phyloP scores from a whole-genome alignment of 1,139 yeast genomes.

The Candida mesenterica region DNA sequence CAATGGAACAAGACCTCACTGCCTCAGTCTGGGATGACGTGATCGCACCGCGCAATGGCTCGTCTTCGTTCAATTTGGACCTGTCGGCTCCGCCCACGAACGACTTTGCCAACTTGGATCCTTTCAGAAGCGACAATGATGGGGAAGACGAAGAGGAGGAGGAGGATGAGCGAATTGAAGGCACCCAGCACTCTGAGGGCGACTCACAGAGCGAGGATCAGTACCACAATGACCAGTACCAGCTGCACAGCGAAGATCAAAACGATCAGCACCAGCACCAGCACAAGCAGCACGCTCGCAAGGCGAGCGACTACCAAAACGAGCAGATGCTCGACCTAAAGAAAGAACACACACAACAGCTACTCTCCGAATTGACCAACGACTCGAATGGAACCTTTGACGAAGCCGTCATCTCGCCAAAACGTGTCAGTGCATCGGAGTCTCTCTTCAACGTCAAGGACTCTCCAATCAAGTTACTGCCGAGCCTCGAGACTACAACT shows the following conservation, averaged over 20 bases:
- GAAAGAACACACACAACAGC: conserved; percentile 33
- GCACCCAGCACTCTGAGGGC: conserved; percentile 8
- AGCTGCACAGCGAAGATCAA: conserved; percentile 13
- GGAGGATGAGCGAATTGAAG: conserved; percentile 13
- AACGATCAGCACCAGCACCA: conserved; percentile 18
- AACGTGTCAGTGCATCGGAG: conserved; percentile 20
- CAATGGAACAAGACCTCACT: conserved; percentile 28
- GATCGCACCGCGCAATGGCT: conserved; percentile 14
- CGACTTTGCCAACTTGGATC: conserved; percentile 29
- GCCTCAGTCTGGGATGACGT: conserved; percentile 32
- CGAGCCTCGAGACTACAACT: conserved; percentile 1
- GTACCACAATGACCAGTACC: conserved; percentile 9
- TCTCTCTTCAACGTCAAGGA: conserved; percentile 37
- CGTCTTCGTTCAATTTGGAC: conserved; percentile 11
- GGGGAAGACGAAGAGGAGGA: conserved; percentile 20
- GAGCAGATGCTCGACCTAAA: conserved; percentile 36
- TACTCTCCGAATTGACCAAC: conserved; percentile 36
- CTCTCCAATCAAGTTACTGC: conserved; percentile 27
- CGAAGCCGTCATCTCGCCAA: conserved; percentile 23
- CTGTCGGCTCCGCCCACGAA: conserved; percentile 18
- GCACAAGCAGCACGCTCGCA: not conserved
- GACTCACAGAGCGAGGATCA: conserved; percentile 1
- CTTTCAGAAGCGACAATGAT: conserved; percentile 18
- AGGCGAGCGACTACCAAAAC: conserved; percentile 3
- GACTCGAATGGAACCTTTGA: conserved; percentile 27